phyloP scores from a whole-genome alignment of 75 land plant genomes.

The Picea sitchensis region DNA sequence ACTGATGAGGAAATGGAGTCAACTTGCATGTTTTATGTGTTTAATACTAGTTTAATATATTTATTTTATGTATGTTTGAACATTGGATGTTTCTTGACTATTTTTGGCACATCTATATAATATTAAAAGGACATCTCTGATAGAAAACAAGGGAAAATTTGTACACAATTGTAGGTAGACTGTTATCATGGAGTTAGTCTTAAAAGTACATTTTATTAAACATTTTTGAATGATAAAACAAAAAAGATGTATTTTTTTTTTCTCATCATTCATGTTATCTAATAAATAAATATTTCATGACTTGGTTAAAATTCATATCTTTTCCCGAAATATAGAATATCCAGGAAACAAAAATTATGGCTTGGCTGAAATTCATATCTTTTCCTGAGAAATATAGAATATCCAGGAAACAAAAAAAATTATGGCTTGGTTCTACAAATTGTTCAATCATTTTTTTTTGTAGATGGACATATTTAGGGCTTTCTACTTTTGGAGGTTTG shows the following conservation, averaged over 20 bases:
- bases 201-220: background rate
- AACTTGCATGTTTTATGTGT: too few relatives aligned
- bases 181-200: background rate
- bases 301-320: background rate
- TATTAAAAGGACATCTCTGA: background rate
- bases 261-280: background rate
- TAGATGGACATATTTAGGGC: background rate
- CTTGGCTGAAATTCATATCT: too few relatives aligned
- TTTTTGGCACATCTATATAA: background rate
- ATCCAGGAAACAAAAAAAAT: background rate
- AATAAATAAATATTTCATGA: background rate
- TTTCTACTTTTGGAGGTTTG: background rate
- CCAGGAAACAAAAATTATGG: too few relatives aligned
- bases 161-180: background rate
- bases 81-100: background rate
- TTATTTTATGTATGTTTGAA: too few relatives aligned
- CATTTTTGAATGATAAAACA: background rate
- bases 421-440: background rate
- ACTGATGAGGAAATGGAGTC: too few relatives aligned
- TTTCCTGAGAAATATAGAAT: too few relatives aligned
- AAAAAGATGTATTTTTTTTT: background rate
- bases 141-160: background rate
- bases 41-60: too few relatives aligned
- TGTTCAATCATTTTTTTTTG: background rate
- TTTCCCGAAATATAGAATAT: too few relatives aligned